phyloP scores from a whole-genome alignment of 176 grass and related monocot species.

The Cenchrus purpureus region DNA sequence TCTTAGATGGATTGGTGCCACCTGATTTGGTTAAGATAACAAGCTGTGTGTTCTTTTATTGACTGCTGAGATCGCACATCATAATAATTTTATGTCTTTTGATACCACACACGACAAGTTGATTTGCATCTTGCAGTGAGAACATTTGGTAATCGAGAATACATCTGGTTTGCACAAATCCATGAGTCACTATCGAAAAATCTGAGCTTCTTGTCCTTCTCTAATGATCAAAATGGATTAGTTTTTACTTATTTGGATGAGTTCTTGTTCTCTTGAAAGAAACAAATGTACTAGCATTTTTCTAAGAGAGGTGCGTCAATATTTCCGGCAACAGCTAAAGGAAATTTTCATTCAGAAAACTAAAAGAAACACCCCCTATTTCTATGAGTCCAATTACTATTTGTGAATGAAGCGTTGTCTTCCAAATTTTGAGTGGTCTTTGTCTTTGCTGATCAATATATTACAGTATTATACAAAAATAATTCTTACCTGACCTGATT shows the following conservation, averaged over 20 bases:
- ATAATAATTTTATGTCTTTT: conserved; percentile 38
- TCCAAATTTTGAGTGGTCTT: conserved; percentile 14
- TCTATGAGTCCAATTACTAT: conserved; percentile 23
- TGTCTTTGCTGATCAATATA: conserved; percentile 19
- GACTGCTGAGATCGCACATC: conserved; percentile 38
- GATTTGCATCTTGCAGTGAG: conserved; percentile 52
- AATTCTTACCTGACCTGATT: conserved; percentile 14
- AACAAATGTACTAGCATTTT: neutral
- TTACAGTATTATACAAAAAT: neutral
- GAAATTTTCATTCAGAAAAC: neutral
- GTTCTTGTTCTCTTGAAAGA: neutral
- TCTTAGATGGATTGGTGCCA: too few species aligned
- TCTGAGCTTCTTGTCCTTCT: conserved; percentile 34
- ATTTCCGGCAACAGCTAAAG: conserved; percentile 13
- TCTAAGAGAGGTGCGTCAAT: neutral
- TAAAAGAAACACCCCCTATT: neutral
- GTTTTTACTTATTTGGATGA: conserved; percentile 1
- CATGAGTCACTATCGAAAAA: conserved; percentile 48
- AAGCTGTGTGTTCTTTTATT: conserved; percentile 38
- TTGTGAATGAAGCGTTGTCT: conserved; percentile 33
- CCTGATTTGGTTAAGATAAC: conserved; percentile 26
- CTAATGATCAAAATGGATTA: conserved; percentile 31
- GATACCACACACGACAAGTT: conserved; percentile 42
- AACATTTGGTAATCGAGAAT: conserved; percentile 38
- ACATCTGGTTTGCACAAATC: conserved; percentile 39